Conservation (phyloP, 192 early-diverging fungal genomes). For the Linnemannia hyalina region DNA sequence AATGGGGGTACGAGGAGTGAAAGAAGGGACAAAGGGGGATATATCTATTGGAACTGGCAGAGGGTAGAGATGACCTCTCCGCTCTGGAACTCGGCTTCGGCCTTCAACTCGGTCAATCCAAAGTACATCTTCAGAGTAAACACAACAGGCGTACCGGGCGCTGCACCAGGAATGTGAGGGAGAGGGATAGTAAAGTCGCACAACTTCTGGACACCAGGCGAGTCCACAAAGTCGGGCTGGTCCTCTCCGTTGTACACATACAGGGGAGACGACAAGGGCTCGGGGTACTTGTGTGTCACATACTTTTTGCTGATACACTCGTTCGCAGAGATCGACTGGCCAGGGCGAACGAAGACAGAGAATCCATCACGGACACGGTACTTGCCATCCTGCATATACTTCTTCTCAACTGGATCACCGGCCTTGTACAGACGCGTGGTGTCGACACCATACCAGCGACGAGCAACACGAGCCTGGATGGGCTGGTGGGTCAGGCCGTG, state of each 20-base stretch:
- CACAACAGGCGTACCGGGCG: slow-evolving; percentile 47
- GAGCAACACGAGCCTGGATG: slow-evolving; percentile 61
- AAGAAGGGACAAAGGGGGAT: neutral
- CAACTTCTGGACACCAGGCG: slow-evolving; percentile 49
- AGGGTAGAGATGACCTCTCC: slow-evolving; percentile 50
- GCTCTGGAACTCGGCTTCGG: slow-evolving; percentile 52
- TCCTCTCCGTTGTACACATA: slow-evolving; percentile 52
- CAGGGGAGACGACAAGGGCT: slow-evolving; percentile 44
- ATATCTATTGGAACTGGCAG: slow-evolving; percentile 53
- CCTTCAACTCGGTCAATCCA: slow-evolving; percentile 50
- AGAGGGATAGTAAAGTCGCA: slow-evolving; percentile 53
- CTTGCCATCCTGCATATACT: slow-evolving; percentile 58
- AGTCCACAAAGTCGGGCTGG: slow-evolving; percentile 52
- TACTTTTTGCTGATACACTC: slow-evolving; percentile 70
- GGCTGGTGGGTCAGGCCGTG: slow-evolving; percentile 58
- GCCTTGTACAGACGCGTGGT: slow-evolving; percentile 62
- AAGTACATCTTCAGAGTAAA: slow-evolving; percentile 48
- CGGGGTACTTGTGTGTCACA: slow-evolving; percentile 60
- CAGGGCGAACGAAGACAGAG: slow-evolving; percentile 54
- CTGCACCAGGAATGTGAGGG: slow-evolving; percentile 49
- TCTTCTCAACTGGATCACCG: slow-evolving; percentile 55
- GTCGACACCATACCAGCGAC: slow-evolving; percentile 68
- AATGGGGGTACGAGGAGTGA: neutral
- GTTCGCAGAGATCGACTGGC: slow-evolving; percentile 61
- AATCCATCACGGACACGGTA: slow-evolving; percentile 55